These are phyloP conservation scores for Penicillium waksmanii DNA, from an alignment of 495 filamentous ascomycete genomes.

Conservation along the genomic window DNA sequence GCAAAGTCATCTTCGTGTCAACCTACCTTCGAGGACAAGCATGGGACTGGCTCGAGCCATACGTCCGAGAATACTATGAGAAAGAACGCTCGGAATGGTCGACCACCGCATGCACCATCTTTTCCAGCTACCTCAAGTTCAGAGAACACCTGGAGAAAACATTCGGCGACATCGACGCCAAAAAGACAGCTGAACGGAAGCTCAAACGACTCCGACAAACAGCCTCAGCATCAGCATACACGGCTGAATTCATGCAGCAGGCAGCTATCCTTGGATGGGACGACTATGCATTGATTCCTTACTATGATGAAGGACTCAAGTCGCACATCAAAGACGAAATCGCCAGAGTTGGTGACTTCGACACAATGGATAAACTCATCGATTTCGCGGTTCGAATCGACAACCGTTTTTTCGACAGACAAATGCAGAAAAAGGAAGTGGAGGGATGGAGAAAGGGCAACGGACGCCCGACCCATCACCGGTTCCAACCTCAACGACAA, in stretches of 20 bases:
- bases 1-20: not conserved
- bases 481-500: not conserved
- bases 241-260: not conserved
- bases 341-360: too few species aligned
- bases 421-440: not conserved
- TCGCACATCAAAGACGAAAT: not conserved
- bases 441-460: not conserved
- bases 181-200: not conserved
- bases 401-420: not conserved
- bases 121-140: not conserved
- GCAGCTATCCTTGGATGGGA: not conserved
- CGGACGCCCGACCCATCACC: not conserved
- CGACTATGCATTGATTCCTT: not conserved
- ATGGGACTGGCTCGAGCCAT: not conserved
- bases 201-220: not conserved
- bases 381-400: not conserved
- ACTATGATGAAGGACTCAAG: not conserved
- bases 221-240: not conserved
- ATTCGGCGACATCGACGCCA: not conserved
- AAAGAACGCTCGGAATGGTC: not conserved
- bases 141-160: not conserved
- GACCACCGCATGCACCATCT: not conserved
- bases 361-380: not conserved
- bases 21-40: not conserved
- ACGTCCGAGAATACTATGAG: not conserved